A percentile compares a stretch with the other conserved stretches of the same genome.
phyloP scores from a whole-genome alignment of 129 eudicot genomes.

The Cynara cardunculus region DNA sequence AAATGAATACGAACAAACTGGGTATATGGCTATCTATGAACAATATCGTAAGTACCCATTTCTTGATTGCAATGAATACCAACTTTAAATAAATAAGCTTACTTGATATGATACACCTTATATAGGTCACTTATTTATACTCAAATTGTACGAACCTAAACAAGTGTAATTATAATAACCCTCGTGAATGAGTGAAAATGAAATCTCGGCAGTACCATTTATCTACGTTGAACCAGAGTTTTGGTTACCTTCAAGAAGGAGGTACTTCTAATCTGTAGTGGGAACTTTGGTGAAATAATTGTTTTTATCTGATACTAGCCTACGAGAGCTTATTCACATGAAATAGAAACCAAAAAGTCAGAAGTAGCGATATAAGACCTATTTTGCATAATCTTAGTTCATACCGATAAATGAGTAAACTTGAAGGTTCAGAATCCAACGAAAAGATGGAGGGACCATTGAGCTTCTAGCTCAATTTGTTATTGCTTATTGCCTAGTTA shows the following conservation, averaged over 20 bases:
- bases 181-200: too few species aligned
- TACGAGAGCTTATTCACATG: background rate
- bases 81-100: background rate
- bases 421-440: background rate
- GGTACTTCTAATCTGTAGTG: background rate
- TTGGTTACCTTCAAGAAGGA: background rate
- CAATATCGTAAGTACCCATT: background rate
- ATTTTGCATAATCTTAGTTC: background rate
- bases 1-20: too few species aligned
- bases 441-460: background rate
- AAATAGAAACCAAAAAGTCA: background rate
- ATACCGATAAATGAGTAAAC: background rate
- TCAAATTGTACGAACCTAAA: too few species aligned
- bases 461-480: background rate
- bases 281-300: background rate
- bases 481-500: background rate
- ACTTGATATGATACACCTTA: too few species aligned
- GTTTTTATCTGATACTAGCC: background rate
- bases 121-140: too few species aligned
- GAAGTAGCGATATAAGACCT: background rate
- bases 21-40: background rate
- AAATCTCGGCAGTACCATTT: too few species aligned
- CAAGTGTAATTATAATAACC: too few species aligned
- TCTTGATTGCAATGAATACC: background rate
- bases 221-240: too few species aligned